Percentiles rank a stretch among this genome's conserved stretches.
phyloP scores from a whole-genome alignment of 805 yeast species.

The Metschnikowia chrysomelidarum region DNA sequence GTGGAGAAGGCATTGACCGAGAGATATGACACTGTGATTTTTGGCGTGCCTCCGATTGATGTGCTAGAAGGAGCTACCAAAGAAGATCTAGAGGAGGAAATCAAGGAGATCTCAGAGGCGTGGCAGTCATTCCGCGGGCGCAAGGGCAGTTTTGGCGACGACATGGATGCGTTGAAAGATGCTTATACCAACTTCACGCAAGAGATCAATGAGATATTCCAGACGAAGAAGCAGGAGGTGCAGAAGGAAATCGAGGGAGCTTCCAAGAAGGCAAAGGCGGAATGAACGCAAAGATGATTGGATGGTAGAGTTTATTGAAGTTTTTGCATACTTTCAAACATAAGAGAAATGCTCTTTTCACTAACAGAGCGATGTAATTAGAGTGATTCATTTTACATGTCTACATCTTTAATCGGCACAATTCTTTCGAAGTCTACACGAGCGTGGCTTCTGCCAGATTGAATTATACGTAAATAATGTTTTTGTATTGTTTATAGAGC shows the following conservation, averaged over 20 bases:
- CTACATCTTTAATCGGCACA: background rate
- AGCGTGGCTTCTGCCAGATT: no score
- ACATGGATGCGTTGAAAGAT: constrained; percentile 37
- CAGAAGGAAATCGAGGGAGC: no score
- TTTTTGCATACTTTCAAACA: background rate
- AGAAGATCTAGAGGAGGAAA: constrained; percentile 36
- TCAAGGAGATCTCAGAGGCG: constrained; percentile 34
- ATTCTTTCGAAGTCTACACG: no score
- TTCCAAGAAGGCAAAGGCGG: background rate
- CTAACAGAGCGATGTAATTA: no score
- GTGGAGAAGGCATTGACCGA: constrained; percentile 21
- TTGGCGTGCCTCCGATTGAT: constrained; percentile 44
- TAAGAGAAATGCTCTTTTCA: no score
- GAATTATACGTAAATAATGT: no score
- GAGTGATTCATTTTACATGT: background rate
- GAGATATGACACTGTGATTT: constrained; percentile 17
- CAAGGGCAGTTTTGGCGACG: constrained; percentile 32
- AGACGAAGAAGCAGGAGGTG: constrained; percentile 21
- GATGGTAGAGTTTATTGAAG: background rate
- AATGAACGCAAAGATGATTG: background rate
- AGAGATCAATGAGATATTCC: constrained; percentile 39
- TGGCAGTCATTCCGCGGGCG: constrained; percentile 38
- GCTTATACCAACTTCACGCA: constrained; percentile 41
- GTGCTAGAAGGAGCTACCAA: constrained; percentile 30
- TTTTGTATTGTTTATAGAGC: background rate